Percentiles rank a stretch among this genome's conserved stretches.
Evolutionary conservation across 164 flowering plant species (phyloP).

Genomic region (Vitis labrusca): DNA sequence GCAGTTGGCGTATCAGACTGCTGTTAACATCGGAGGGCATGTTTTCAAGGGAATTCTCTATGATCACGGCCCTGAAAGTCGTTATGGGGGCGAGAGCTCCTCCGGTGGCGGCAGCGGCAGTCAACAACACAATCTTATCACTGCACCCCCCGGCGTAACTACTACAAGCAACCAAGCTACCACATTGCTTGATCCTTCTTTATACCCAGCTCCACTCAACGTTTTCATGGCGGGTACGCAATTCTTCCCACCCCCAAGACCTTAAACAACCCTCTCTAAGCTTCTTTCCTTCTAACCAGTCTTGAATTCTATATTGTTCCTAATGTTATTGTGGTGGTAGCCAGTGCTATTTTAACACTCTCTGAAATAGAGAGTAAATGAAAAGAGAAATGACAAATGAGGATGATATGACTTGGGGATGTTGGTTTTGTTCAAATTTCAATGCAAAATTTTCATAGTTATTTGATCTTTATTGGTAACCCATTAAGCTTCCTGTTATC

Average conservation of each 20-base stretch:
- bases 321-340: no score
- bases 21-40: slow-evolving; percentile 69
- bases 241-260: slow-evolving; percentile 69
- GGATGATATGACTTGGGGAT: slow-evolving; percentile 5
- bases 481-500: not conserved
- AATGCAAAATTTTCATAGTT: slow-evolving; percentile 14
- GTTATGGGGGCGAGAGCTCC: slow-evolving; percentile 31
- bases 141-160: slow-evolving; percentile 9
- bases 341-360: no score
- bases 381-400: not conserved
- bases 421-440: slow-evolving; percentile 22
- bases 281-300: not conserved
- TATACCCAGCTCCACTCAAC: slow-evolving; percentile 52
- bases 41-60: slow-evolving; percentile 71
- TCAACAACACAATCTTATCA: slow-evolving; percentile 30
- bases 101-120: slow-evolving; percentile 21
- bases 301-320: not conserved
- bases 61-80: slow-evolving; percentile 59
- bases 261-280: slow-evolving; percentile 12
- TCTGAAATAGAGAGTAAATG: no score
- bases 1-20: slow-evolving; percentile 61
- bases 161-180: slow-evolving; percentile 3
- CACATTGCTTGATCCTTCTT: slow-evolving; percentile 29
- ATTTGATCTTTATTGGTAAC: not conserved
- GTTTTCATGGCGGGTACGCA: slow-evolving; percentile 88